Conservation (phyloP, 2,329 filamentous ascomycete genomes). For the Aspergillus pseudonomiae region DNA sequence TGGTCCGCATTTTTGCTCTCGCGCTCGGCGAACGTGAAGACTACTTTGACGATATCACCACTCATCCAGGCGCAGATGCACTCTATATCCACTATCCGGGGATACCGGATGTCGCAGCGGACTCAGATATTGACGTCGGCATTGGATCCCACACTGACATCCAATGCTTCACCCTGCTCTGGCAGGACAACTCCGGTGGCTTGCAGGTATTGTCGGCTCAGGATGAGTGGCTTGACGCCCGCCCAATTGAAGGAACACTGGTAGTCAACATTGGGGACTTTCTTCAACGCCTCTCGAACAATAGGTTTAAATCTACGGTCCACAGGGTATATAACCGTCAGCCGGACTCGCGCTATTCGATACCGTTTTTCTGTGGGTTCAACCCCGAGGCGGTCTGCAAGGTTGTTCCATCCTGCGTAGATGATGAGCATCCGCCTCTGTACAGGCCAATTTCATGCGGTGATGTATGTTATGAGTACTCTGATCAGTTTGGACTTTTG, state of each 20-base stretch:
- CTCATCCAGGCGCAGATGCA: conserved; percentile 52
- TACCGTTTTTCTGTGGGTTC: conserved; percentile 62
- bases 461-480: conserved; percentile 30
- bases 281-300: conserved; percentile 55
- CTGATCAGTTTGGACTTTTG: background rate
- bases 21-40: conserved; percentile 57
- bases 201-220: conserved; percentile 48
- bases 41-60: conserved; percentile 59
- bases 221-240: conserved; percentile 33
- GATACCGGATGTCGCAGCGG: conserved; percentile 34
- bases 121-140: conserved; percentile 39
- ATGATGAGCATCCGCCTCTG: conserved; percentile 50
- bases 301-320: conserved; percentile 55
- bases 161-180: conserved; percentile 54
- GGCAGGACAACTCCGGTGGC: conserved; percentile 47
- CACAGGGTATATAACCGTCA: conserved; percentile 49
- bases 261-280: conserved; percentile 59
- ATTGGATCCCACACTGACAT: conserved; percentile 54
- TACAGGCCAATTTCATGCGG: conserved; percentile 58
- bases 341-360: conserved; percentile 50
- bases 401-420: conserved; percentile 53
- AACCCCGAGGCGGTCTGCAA: conserved; percentile 50
- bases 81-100: conserved; percentile 52
- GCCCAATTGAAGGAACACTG: conserved; percentile 48
- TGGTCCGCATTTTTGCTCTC: conserved; percentile 59